Percentiles rank a stretch among this genome's conserved stretches.
These are phyloP conservation scores for Nitzschia palea DNA, from an alignment of 108 stramenopile genomes.

Conservation along the genomic window DNA sequence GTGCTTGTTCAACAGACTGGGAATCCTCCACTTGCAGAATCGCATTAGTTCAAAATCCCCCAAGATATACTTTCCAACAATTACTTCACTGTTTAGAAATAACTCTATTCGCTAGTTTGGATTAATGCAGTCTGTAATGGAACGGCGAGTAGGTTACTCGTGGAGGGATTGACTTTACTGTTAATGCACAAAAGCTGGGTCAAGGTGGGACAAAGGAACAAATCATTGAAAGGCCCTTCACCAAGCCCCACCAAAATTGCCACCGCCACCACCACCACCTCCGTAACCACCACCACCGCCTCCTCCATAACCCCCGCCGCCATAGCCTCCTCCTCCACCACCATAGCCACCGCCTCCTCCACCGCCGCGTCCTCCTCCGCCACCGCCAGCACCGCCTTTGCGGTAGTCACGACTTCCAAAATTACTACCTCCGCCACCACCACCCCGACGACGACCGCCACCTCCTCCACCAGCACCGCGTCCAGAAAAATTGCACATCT, in stretches of 20 bases:
- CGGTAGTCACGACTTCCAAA: conserved; percentile 49
- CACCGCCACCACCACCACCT: conserved; percentile 52
- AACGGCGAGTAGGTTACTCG: too few relatives aligned
- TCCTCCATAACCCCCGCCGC: conserved; percentile 26
- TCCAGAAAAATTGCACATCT: conserved; percentile 65
- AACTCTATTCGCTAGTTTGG: too few relatives aligned
- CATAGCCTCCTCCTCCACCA: conserved; percentile 32
- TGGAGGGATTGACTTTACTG: too few relatives aligned
- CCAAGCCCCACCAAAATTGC: conserved; percentile 60
- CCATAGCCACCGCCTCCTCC: conserved; percentile 14
- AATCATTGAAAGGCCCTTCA: conserved; percentile 17
- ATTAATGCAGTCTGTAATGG: too few relatives aligned
- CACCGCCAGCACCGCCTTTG: conserved; percentile 51
- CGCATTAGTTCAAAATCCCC: too few relatives aligned
- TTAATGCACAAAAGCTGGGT: background rate
- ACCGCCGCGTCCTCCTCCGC: conserved; percentile 31
- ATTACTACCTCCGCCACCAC: conserved; percentile 19
- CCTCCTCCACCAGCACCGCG: conserved; percentile 59
- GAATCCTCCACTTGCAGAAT: too few relatives aligned
- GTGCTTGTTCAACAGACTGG: too few relatives aligned
- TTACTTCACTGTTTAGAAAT: too few relatives aligned
- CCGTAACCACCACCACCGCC: conserved; percentile 41
- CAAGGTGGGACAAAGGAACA: background rate
- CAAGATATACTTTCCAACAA: too few relatives aligned
- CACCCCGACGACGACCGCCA: conserved; percentile 28